phyloP scores from a whole-genome alignment of 2,329 filamentous ascomycete genomes.

The Fusarium sp. region DNA sequence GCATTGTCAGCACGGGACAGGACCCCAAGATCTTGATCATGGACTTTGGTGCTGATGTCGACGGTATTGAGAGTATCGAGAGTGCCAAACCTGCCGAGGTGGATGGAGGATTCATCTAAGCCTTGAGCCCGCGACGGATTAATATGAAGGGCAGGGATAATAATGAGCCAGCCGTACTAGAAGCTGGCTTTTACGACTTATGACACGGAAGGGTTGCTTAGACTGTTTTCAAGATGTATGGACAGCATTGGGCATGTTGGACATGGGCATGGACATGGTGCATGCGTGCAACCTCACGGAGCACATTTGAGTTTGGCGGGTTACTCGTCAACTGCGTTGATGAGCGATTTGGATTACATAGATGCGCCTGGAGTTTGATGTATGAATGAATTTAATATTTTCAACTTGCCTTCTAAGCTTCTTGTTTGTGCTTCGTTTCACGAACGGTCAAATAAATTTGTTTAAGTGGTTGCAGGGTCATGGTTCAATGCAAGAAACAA shows the following conservation, averaged over 20 bases:
- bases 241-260: slow-evolving; percentile 33
- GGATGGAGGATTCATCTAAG: slow-evolving; percentile 44
- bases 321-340: slow-evolving; percentile 24
- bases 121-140: not conserved
- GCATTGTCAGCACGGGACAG: slow-evolving; percentile 94
- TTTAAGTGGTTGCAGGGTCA: slow-evolving; percentile 17
- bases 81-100: slow-evolving; percentile 46
- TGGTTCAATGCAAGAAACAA: slow-evolving; percentile 27
- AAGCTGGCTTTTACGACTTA: slow-evolving; percentile 39
- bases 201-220: slow-evolving; percentile 36
- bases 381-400: slow-evolving; percentile 1
- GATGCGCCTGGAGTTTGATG: slow-evolving; percentile 29
- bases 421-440: not conserved
- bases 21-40: slow-evolving; percentile 92
- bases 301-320: slow-evolving; percentile 29
- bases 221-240: slow-evolving; percentile 20
- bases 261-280: slow-evolving; percentile 23
- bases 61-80: slow-evolving; percentile 69
- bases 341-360: slow-evolving; percentile 36
- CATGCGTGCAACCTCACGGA: slow-evolving; percentile 37
- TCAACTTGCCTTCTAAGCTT: not conserved
- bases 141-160: not conserved
- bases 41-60: slow-evolving; percentile 80
- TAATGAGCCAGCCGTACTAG: slow-evolving; percentile 19
- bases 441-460: not conserved